Percentiles rank a stretch among this genome's conserved stretches.
Evolutionary conservation across 2,329 filamentous ascomycete species (phyloP).

Genomic region (Beauveria sp.): DNA sequence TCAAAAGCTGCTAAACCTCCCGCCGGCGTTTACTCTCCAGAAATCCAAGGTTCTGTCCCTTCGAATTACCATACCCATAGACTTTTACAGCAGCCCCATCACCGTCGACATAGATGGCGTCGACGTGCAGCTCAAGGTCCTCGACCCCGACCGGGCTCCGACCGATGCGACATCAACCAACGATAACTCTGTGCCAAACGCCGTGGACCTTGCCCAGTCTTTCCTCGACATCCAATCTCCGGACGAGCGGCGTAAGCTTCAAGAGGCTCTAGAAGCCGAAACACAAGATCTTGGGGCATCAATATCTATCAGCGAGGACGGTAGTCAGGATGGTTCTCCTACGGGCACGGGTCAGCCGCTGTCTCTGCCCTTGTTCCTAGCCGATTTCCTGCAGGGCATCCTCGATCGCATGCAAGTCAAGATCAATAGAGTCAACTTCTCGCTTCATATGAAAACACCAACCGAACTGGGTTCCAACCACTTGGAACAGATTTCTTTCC

Average conservation of each 20-base stretch:
- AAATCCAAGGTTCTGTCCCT: slow-evolving; percentile 70
- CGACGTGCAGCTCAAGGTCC: slow-evolving; percentile 57
- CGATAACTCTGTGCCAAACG: slow-evolving; percentile 50
- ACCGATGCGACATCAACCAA: slow-evolving; percentile 30
- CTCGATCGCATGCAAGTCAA: slow-evolving; percentile 62
- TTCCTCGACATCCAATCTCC: slow-evolving; percentile 66
- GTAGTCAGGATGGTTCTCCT: slow-evolving; percentile 50
- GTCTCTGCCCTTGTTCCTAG: slow-evolving; percentile 62
- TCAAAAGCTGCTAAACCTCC: slow-evolving; percentile 65
- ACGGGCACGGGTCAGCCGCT: slow-evolving; percentile 65
- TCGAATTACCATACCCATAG: slow-evolving; percentile 76
- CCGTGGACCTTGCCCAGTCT: slow-evolving; percentile 67
- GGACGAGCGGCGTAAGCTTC: slow-evolving; percentile 58
- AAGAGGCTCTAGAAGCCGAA: slow-evolving; percentile 59
- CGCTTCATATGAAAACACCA: slow-evolving; percentile 54
- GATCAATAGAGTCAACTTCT: slow-evolving; percentile 58
- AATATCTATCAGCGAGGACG: slow-evolving; percentile 51
- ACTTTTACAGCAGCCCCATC: slow-evolving; percentile 81
- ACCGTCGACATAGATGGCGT: slow-evolving; percentile 75
- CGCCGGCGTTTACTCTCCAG: slow-evolving; percentile 60
- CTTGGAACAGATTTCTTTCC: slow-evolving; percentile 53
- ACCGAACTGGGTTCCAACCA: slow-evolving; percentile 38
- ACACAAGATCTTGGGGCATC: slow-evolving; percentile 56
- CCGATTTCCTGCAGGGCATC: slow-evolving; percentile 66
- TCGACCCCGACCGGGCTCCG: slow-evolving; percentile 31